Evolutionary conservation across 495 filamentous ascomycete species (phyloP).

Genomic region (Penicillium canariense): DNA sequence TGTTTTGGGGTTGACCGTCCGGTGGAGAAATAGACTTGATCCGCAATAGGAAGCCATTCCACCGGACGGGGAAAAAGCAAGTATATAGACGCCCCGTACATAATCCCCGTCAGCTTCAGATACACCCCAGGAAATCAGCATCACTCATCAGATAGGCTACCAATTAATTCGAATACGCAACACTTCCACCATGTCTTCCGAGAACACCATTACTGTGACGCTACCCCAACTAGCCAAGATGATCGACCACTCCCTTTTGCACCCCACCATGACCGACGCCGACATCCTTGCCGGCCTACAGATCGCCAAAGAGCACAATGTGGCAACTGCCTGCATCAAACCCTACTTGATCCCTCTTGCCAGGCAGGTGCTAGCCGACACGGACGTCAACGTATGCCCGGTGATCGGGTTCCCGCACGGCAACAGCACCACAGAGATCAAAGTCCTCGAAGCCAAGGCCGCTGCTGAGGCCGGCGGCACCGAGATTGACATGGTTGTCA

Average conservation of each 20-base stretch:
- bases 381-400: constrained; percentile 50
- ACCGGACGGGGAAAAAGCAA: neutral
- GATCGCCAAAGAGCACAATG: constrained; percentile 43
- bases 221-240: constrained; percentile 52
- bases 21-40: neutral
- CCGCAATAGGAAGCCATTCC: constrained; percentile 6
- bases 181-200: constrained; percentile 5
- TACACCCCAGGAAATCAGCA: neutral
- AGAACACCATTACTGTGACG: constrained; percentile 46
- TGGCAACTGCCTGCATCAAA: constrained; percentile 57
- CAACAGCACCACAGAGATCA: constrained; percentile 52
- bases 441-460: constrained; percentile 49
- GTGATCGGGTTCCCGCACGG: constrained; percentile 61
- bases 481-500: constrained; percentile 62
- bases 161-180: too few species aligned
- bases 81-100: neutral
- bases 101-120: neutral
- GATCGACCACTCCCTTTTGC: constrained; percentile 61
- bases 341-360: constrained; percentile 52
- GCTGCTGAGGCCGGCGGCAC: constrained; percentile 46
- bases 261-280: constrained; percentile 58
- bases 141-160: too few species aligned
- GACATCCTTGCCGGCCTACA: constrained; percentile 50
- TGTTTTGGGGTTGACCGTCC: too few species aligned
- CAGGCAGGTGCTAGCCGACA: constrained; percentile 41